phyloP scores from a whole-genome alignment of 1,284 basidiomycete species.

The Boletellus deceptivus region DNA sequence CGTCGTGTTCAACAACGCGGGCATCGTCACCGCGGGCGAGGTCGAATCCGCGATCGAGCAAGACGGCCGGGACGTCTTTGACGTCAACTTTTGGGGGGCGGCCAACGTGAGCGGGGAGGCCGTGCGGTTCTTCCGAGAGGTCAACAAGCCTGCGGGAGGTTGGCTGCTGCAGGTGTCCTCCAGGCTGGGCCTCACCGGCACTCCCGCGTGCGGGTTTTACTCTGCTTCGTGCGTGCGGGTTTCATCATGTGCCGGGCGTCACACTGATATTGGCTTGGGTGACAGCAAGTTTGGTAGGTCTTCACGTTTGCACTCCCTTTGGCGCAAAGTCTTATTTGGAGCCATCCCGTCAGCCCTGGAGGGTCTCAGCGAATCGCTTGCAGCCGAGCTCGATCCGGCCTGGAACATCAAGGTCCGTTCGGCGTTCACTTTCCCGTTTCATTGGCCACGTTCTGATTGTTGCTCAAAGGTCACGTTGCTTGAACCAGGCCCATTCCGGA shows the following conservation, averaged over 20 bases:
- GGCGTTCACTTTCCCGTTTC: not conserved
- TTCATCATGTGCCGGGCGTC: no score
- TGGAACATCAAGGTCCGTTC: constrained; percentile 33
- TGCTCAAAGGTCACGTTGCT: constrained; percentile 21
- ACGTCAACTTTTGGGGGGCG: constrained; percentile 39
- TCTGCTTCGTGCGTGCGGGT: constrained; percentile 26
- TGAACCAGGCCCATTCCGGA: constrained; percentile 26
- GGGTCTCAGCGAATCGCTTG: constrained; percentile 27
- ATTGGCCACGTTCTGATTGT: not conserved
- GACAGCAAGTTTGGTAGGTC: constrained; percentile 27
- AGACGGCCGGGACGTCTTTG: constrained; percentile 30
- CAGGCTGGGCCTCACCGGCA: constrained; percentile 14
- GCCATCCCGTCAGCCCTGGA: constrained; percentile 23
- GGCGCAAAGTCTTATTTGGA: not conserved
- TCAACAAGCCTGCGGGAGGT: constrained; percentile 35
- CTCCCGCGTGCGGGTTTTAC: constrained; percentile 12
- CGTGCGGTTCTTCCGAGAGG: constrained; percentile 38
- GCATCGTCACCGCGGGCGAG: constrained; percentile 14
- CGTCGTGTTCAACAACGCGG: constrained; percentile 40
- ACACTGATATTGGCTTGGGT: not conserved
- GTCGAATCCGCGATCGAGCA: constrained; percentile 25
- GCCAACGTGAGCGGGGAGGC: constrained; percentile 31
- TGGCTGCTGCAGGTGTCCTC: constrained; percentile 36
- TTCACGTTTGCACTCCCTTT: not conserved
- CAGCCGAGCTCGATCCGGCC: constrained; percentile 25